Percentiles rank a stretch among this genome's conserved stretches.
phyloP scores from a whole-genome alignment of 208 protist species.

The Leptomonas seymouri region DNA sequence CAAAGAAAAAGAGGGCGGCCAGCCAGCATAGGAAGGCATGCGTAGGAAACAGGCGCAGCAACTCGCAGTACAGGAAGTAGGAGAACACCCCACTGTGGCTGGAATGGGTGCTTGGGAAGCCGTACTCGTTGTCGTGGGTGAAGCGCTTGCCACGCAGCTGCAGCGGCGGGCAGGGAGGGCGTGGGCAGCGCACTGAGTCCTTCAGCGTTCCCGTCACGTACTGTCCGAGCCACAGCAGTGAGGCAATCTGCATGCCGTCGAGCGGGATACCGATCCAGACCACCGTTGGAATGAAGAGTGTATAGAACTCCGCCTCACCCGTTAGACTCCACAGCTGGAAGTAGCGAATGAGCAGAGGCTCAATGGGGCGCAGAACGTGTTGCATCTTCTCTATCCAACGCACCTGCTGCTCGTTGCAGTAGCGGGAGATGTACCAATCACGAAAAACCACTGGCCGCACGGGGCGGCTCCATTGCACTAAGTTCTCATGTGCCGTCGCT shows the following conservation, averaged over 20 bases:
- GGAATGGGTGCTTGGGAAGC: slow-evolving; percentile 74
- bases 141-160: slow-evolving; percentile 45
- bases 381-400: slow-evolving; percentile 45
- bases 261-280: slow-evolving; percentile 46
- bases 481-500: slow-evolving; percentile 8
- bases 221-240: slow-evolving; percentile 64
- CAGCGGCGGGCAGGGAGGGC: slow-evolving; percentile 72
- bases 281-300: slow-evolving; percentile 54
- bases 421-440: slow-evolving; percentile 74
- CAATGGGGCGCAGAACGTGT: slow-evolving; percentile 26
- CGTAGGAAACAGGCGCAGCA: slow-evolving; percentile 42
- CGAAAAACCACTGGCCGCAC: slow-evolving; percentile 40
- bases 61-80: slow-evolving; percentile 51
- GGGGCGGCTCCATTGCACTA: slow-evolving; percentile 36
- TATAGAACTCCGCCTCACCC: slow-evolving; percentile 80
- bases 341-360: slow-evolving; percentile 44
- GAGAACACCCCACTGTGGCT: slow-evolving; percentile 61
- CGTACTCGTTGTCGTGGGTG: slow-evolving; percentile 72
- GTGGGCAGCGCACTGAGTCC: slow-evolving; percentile 60
- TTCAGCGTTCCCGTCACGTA: slow-evolving; percentile 70
- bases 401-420: slow-evolving; percentile 63
- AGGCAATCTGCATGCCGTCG: slow-evolving; percentile 36
- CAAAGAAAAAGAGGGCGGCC: slow-evolving; percentile 37
- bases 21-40: slow-evolving; percentile 49
- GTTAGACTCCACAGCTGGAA: slow-evolving; percentile 68